Evolutionary conservation across 106 monocot genomes (phyloP), one percentile per base, ranked within the genome.

Genomic region (Dioscorea alata): DNA sequence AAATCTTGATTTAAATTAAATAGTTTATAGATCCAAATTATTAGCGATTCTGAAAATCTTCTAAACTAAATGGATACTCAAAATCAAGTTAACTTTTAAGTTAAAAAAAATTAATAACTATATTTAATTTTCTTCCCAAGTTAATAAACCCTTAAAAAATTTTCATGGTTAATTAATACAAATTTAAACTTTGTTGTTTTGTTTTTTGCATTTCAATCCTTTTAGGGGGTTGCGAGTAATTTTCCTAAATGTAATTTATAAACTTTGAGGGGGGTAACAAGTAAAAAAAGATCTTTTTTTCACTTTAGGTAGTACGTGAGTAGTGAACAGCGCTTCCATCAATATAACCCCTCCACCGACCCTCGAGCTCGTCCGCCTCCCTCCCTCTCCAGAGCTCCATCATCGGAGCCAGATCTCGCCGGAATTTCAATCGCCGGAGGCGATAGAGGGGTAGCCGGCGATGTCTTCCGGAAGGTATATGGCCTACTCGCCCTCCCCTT

Each of bases 401-500:
- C 54, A 19, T 18, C 54, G 54, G 19, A 19, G 18, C 16, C 16
- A 53, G 54, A 54, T 54, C 54, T 54, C 0, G 13, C 54, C 5
- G 54, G 54, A 54, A 54, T n/a, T 57, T 42, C 10, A 10, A 42
- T 42, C 22, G 57, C 28, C 28, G 31, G 34, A 20, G 60, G 17
- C 34, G 21, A 24, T 68, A 60, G 74, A 33, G 74, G 66, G 63
- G 23, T 33, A 42, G 42, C 0, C 6, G 42, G 5, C 42, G 65
- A 86, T 86, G 90, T 73, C 83, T 64, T 69, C 78, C 24, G 83
- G 92, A 20, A 72, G 92, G 56, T 93, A 89, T 81, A 93, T 93
- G 93, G 86, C 86, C 18, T 93, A 84, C 74, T 93, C 93, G 14
- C 93, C 93, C 8, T 89, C 93, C 15, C 93, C 83, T 0, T 90